phyloP scores from a whole-genome alignment of 2,329 filamentous ascomycete genomes.

The Pseudocercospora cruenta region DNA sequence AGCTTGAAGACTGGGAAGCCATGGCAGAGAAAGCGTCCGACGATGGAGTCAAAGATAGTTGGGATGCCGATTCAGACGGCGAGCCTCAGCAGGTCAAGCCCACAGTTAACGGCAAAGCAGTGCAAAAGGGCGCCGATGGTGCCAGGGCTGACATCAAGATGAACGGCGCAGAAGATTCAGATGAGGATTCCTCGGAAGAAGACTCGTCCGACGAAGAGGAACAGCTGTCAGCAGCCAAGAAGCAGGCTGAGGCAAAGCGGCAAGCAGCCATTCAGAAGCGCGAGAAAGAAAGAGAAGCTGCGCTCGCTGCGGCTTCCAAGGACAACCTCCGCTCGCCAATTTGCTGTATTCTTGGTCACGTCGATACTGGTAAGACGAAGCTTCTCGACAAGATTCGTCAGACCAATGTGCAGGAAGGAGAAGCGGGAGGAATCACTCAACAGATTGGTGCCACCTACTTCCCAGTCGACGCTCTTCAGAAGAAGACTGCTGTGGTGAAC shows the following conservation, averaged over 20 bases:
- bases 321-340: slow-evolving; percentile 96
- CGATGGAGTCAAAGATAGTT: slow-evolving; percentile 84
- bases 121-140: slow-evolving; percentile 32
- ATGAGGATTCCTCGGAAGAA: slow-evolving; percentile 45
- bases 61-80: slow-evolving; percentile 84
- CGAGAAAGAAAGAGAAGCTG: slow-evolving; percentile 88
- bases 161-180: slow-evolving; percentile 46
- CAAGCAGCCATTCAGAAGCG: slow-evolving; percentile 85
- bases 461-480: slow-evolving; percentile 86
- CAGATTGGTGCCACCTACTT: slow-evolving; percentile 99
- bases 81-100: slow-evolving; percentile 52
- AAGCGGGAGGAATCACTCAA: slow-evolving; percentile 99
- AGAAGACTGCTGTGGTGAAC: slow-evolving; percentile 95
- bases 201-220: slow-evolving; percentile 68
- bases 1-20: slow-evolving; percentile 81
- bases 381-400: slow-evolving; percentile 97
- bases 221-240: slow-evolving; percentile 71
- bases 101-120: slow-evolving; percentile 41
- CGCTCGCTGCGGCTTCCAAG: slow-evolving; percentile 85
- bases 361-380: slow-evolving; percentile 99
- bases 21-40: slow-evolving; percentile 71
- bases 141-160: slow-evolving; percentile 35
- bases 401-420: slow-evolving; percentile 97
- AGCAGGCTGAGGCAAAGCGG: slow-evolving; percentile 76
- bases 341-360: slow-evolving; percentile 99